These are phyloP conservation scores for Triticum dicoccoides DNA, from an alignment of 176 grass and related monocot species.

Conservation along the genomic window DNA sequence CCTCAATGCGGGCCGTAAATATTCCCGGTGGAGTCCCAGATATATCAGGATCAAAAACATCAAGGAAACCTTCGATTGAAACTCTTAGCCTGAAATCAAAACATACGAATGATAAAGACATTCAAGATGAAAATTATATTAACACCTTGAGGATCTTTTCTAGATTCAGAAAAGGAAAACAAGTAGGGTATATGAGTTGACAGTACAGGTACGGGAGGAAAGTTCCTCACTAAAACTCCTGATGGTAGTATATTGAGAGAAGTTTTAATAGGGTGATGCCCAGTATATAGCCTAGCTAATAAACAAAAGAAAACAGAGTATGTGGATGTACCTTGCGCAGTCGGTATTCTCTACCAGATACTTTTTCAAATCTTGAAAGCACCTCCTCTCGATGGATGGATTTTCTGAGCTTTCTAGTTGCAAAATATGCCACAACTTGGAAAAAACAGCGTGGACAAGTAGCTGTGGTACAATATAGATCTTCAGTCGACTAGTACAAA, in stretches of 20 bases:
- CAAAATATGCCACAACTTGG: conserved; percentile 67
- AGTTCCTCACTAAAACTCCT: neutral
- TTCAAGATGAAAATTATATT: conserved; percentile 1
- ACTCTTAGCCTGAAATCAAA: conserved; percentile 71
- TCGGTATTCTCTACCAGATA: conserved; percentile 91
- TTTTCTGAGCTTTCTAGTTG: conserved; percentile 54
- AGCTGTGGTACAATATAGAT: conserved; percentile 45
- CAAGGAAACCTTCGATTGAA: conserved; percentile 84
- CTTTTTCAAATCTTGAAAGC: conserved; percentile 80
- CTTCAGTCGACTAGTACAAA: conserved; percentile 12
- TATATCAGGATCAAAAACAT: conserved; percentile 71
- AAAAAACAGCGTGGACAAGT: conserved; percentile 76
- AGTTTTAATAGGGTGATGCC: neutral
- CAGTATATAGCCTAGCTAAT: neutral
- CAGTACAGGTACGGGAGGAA: neutral
- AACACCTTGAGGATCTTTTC: neutral
- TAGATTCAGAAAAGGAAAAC: neutral
- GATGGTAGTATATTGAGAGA: neutral
- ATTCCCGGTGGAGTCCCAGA: conserved; percentile 72
- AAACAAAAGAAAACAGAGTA: conserved; percentile 11
- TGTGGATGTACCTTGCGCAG: conserved; percentile 67
- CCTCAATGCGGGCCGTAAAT: conserved; percentile 68
- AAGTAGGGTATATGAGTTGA: neutral
- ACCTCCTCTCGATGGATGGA: conserved; percentile 60
- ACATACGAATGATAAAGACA: neutral